Base-by-base conservation (phyloP, 2,329 filamentous ascomycete species). In the Arthrobotrys entomopaga region DNA sequence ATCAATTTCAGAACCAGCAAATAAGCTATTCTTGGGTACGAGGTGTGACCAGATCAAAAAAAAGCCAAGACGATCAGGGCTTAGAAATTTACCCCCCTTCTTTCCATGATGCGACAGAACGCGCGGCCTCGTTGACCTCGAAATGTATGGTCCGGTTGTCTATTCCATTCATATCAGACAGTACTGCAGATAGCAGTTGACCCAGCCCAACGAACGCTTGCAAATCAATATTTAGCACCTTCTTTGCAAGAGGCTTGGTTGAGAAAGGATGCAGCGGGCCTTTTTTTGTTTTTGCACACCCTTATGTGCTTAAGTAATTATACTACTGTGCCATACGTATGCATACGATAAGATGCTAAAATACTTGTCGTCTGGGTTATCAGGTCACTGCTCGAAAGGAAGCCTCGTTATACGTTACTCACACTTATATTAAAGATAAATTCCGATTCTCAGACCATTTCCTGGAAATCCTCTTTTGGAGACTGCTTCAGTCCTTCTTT, bases 401-500 rank as follows among this genome's bases (percentile, higher is more conserved):
- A 34, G 10, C 6, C 29, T n/a, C n/a, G n/a, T n/a, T n/a, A n/a
- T n/a, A n/a, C n/a, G n/a, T n/a, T 34, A 6, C 29, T 10, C 29
- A 8, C 29, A 34, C 29, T 7, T 34, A 34, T 34, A 7, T 34
- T 16, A 42, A 52, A 67, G 59, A 67, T 67, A 59, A 46, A 29
- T 38, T 24, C 42, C 16, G 8, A 13, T 10, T 5, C 19, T 38
- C 20, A 22, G 16, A 19, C 16, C 20, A 22, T 7, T 52, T 22
- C 38, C 11, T 26, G 16, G 22, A 22, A 22, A 3, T 34, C 13
- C 29, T 67, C 38, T 53, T 59, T 69, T 54, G n/a, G n/a, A 69
- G 65, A 48, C 40, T 40, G 48, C 54, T 69, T 49, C 50, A 58
- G 65, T 34, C 65, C 46, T 56, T 70, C 58, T 49, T 64, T 70